phyloP scores from a whole-genome alignment of 805 yeast species.

The Isabelozyma rhagii region DNA sequence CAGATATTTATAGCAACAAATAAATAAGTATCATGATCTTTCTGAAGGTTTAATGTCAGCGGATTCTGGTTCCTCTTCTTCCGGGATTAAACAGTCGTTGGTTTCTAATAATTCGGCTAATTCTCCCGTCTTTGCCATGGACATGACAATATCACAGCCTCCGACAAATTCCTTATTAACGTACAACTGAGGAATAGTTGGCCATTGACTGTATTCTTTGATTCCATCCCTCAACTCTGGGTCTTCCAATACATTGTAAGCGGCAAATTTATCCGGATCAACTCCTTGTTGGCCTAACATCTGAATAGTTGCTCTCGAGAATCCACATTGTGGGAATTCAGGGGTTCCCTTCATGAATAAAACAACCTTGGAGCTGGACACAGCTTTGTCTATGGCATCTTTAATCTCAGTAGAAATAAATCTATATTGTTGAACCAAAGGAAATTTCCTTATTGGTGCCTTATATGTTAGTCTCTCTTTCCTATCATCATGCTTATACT shows the following conservation, averaged over 20 bases:
- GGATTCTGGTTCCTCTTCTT: constrained; percentile 50
- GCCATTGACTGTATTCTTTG: constrained; percentile 96
- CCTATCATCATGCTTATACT: background rate
- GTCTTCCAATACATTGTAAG: constrained; percentile 94
- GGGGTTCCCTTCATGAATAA: constrained; percentile 99
- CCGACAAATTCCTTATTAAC: constrained; percentile 91
- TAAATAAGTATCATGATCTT: constrained; percentile 16
- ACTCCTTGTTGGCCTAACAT: constrained; percentile 95
- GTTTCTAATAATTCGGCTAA: constrained; percentile 78
- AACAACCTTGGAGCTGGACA: constrained; percentile 88
- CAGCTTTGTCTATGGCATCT: constrained; percentile 82
- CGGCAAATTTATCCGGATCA: constrained; percentile 94
- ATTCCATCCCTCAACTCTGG: constrained; percentile 91
- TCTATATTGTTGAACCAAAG: constrained; percentile 22
- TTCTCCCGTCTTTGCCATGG: constrained; percentile 92
- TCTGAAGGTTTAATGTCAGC: constrained; percentile 35
- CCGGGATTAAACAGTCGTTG: constrained; percentile 76
- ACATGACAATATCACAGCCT: constrained; percentile 92
- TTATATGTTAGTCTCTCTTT: background rate
- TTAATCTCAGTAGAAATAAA: constrained; percentile 74
- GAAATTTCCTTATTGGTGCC: background rate
- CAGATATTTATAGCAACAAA: background rate
- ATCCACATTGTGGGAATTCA: constrained; percentile 96
- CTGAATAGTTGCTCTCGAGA: constrained; percentile 91
- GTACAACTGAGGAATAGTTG: constrained; percentile 95